Evolutionary conservation across 805 yeast species (phyloP).

Genomic region (Cyberlindnera nakhonratchasimensis): DNA sequence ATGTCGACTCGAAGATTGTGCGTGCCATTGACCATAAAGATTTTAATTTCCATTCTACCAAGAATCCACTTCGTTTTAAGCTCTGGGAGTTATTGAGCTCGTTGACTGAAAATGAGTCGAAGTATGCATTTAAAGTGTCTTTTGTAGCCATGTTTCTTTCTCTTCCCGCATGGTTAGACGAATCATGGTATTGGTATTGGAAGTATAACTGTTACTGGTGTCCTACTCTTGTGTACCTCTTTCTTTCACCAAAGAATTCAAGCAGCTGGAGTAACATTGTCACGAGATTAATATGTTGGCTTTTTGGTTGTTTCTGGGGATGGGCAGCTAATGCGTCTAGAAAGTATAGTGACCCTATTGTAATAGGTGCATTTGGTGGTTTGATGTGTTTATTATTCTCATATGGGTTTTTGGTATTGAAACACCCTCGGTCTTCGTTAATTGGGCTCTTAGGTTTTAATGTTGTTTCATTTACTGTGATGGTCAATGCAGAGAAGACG

Average conservation of each 20-base stretch:
- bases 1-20: slow-evolving; percentile 15
- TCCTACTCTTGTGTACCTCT: slow-evolving; percentile 33
- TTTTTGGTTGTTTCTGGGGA: slow-evolving; percentile 45
- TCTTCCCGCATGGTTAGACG: slow-evolving; percentile 42
- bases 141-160: slow-evolving; percentile 36
- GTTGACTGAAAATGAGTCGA: slow-evolving; percentile 37
- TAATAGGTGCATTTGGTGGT: slow-evolving; percentile 39
- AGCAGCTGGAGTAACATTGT: slow-evolving; percentile 34
- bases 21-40: slow-evolving; percentile 42
- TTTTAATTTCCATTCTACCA: slow-evolving; percentile 38
- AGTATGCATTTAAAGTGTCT: slow-evolving; percentile 42
- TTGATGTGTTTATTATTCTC: slow-evolving; percentile 33
- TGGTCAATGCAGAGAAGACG: slow-evolving; percentile 12
- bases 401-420: slow-evolving; percentile 33
- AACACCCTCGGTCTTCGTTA: slow-evolving; percentile 42
- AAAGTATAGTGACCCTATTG: slow-evolving; percentile 36
- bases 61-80: slow-evolving; percentile 33
- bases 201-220: slow-evolving; percentile 43
- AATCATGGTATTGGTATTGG: slow-evolving; percentile 41
- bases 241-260: slow-evolving; percentile 40
- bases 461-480: slow-evolving; percentile 34
- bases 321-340: slow-evolving; percentile 42
- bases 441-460: slow-evolving; percentile 40
- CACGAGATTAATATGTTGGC: slow-evolving; percentile 34
- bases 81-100: slow-evolving; percentile 36